phyloP scores from a whole-genome alignment of 371 early-diverging fungal species.

The Actinomortierella wolfii region DNA sequence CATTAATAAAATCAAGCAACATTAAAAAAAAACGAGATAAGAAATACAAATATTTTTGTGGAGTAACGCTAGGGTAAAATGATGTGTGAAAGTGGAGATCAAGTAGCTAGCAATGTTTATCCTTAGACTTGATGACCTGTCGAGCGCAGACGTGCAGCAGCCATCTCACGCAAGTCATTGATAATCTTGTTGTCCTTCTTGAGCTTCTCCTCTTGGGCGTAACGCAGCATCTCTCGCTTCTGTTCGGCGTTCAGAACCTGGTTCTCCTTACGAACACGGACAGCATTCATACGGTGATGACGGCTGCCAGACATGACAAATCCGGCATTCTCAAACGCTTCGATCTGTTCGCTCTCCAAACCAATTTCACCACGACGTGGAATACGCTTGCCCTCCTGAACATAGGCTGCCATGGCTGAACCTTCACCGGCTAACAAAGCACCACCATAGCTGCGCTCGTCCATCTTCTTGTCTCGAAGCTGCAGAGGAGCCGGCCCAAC shows the following conservation, averaged over 20 bases:
- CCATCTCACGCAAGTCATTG: slow-evolving; percentile 78
- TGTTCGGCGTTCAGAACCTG: slow-evolving; percentile 91
- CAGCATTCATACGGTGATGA: slow-evolving; percentile 95
- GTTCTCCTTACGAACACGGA: slow-evolving; percentile 94
- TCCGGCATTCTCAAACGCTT: slow-evolving; percentile 84
- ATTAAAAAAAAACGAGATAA: too few relatives aligned
- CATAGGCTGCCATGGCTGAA: slow-evolving; percentile 84
- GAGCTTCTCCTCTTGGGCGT: slow-evolving; percentile 82
- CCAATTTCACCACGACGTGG: slow-evolving; percentile 98
- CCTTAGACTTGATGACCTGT: slow-evolving; percentile 32
- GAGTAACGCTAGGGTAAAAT: too few relatives aligned
- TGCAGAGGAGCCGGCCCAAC: slow-evolving; percentile 68
- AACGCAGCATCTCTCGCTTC: slow-evolving; percentile 74
- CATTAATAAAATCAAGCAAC: too few relatives aligned
- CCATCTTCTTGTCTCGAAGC: slow-evolving; percentile 53
- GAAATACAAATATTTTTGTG: too few relatives aligned
- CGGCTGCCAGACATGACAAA: slow-evolving; percentile 96
- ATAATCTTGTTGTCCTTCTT: slow-evolving; percentile 92
- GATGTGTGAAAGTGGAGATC: too few relatives aligned
- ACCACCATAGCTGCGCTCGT: slow-evolving; percentile 78
- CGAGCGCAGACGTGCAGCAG: slow-evolving; percentile 43
- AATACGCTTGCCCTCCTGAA: slow-evolving; percentile 93
- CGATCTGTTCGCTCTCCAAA: slow-evolving; percentile 81
- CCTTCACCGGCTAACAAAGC: slow-evolving; percentile 83
- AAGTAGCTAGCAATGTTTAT: too few relatives aligned